Evolutionary conservation across 352 stramenopile species (phyloP).

Genomic region (Phytophthora syringae): DNA sequence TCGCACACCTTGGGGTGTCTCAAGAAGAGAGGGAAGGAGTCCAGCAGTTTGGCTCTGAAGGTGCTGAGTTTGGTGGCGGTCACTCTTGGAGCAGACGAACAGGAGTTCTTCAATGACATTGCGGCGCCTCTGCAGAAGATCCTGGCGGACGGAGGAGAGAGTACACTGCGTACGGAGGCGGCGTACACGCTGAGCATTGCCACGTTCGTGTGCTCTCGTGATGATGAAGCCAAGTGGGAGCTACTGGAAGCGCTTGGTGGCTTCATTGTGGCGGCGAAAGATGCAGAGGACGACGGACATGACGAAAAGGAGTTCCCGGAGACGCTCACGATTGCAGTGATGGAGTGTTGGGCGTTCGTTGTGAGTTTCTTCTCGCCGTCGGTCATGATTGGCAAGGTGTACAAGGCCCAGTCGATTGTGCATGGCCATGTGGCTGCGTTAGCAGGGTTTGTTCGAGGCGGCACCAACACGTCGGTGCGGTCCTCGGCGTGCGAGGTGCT

Average conservation of each 20-base stretch:
- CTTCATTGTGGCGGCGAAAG: no score
- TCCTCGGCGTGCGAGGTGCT: constrained; percentile 61
- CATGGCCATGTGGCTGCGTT: constrained; percentile 60
- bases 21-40: constrained; percentile 68
- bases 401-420: constrained; percentile 53
- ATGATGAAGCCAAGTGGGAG: constrained; percentile 71
- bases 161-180: constrained; percentile 51
- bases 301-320: constrained; percentile 55
- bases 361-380: constrained; percentile 54
- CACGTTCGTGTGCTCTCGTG: constrained; percentile 62
- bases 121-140: constrained; percentile 48
- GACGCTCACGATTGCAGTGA: constrained; percentile 54
- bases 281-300: constrained; percentile 51
- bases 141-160: constrained; percentile 51
- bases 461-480: constrained; percentile 48
- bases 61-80: constrained; percentile 58
- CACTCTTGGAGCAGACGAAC: constrained; percentile 62
- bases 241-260: constrained; percentile 56
- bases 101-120: constrained; percentile 59
- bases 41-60: constrained; percentile 50
- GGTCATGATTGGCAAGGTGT: constrained; percentile 55
- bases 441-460: constrained; percentile 57
- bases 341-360: constrained; percentile 74
- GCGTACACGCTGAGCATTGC: constrained; percentile 66
- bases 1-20: constrained; percentile 52